Evolutionary conservation across 208 protist genomes (phyloP).

Genomic region (Trypanosoma avium): DNA sequence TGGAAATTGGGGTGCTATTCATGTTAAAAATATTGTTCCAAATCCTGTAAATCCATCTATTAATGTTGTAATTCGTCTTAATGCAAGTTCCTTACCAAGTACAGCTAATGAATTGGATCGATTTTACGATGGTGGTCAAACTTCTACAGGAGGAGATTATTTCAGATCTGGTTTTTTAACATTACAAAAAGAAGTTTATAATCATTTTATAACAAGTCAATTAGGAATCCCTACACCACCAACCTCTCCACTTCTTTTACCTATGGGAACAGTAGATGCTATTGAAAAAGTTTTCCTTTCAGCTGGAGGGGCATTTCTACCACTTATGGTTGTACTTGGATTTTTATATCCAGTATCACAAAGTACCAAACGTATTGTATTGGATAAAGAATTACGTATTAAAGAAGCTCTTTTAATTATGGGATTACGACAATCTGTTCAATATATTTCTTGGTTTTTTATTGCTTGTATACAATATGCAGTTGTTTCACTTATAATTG

Average conservation of each 20-base stretch:
- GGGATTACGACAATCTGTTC: conserved; percentile 60
- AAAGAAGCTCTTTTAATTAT: conserved; percentile 87
- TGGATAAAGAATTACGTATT: conserved; percentile 87
- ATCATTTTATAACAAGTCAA: conserved; percentile 31
- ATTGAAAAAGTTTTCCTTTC: conserved; percentile 44
- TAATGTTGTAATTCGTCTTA: conserved; percentile 46
- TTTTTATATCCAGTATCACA: conserved; percentile 80
- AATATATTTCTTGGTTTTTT: conserved; percentile 65
- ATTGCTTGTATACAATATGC: conserved; percentile 56
- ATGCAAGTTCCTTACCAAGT: conserved; percentile 33
- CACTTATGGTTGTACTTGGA: conserved; percentile 70
- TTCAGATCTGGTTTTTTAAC: conserved; percentile 57
- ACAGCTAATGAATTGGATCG: conserved; percentile 9
- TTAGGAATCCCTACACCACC: conserved; percentile 3
- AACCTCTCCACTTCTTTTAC: conserved; percentile 25
- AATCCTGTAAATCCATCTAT: conserved; percentile 21
- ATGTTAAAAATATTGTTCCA: conserved; percentile 32
- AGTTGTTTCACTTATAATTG: conserved; percentile 51
- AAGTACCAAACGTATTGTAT: conserved; percentile 76
- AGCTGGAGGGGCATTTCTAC: conserved; percentile 36
- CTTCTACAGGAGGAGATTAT: conserved; percentile 23
- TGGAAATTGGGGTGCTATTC: conserved; percentile 46
- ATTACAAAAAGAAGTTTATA: conserved; percentile 44
- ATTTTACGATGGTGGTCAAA: conserved; percentile 34
- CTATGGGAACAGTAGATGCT: conserved; percentile 48